Conservation (phyloP, 495 filamentous ascomycete species). For the Penicillium mononematosum region DNA sequence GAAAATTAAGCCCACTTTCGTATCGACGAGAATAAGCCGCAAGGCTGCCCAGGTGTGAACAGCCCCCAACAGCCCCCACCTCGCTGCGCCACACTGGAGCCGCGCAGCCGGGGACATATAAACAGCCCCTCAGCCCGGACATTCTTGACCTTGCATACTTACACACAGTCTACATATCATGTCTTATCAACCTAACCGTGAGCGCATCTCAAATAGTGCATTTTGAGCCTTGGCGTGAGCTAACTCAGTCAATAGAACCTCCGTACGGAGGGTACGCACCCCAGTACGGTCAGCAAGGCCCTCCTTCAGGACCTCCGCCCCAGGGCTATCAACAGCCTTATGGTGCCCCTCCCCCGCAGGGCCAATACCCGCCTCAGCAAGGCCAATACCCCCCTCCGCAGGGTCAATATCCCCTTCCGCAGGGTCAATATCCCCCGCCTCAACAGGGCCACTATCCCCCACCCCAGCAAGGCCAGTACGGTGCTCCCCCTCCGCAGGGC, state of each 20-base stretch:
- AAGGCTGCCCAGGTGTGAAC: constrained; percentile 13
- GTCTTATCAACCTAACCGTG: constrained; percentile 37
- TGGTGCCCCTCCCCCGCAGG: constrained; percentile 21
- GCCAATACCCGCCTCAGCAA: constrained; percentile 16
- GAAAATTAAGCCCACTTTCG: not conserved
- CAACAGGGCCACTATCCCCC: constrained; percentile 33
- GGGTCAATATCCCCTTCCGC: constrained; percentile 20
- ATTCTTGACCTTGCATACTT: not conserved
- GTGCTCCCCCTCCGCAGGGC: constrained; percentile 34
- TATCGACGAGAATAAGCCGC: not conserved
- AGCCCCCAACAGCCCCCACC: not conserved
- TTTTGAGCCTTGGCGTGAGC: not conserved
- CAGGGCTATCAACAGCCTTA: constrained; percentile 38
- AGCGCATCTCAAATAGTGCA: constrained; percentile 9
- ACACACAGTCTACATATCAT: constrained; percentile 14
- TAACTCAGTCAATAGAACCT: constrained; percentile 23
- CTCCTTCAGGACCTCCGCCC: constrained; percentile 36
- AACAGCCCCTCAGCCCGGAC: not conserved
- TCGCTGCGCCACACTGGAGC: constrained; percentile 10
- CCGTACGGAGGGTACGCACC: constrained; percentile 30
- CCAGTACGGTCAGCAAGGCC: constrained; percentile 21
- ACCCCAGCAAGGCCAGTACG: constrained; percentile 31
- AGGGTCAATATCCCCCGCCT: constrained; percentile 22
- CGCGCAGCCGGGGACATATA: not conserved
- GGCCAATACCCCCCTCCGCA: constrained; percentile 20